Percentiles rank a stretch among this genome's conserved stretches.
Conservation (phyloP, 495 filamentous ascomycete species). For the Aspergillus sclerotioniger region DNA sequence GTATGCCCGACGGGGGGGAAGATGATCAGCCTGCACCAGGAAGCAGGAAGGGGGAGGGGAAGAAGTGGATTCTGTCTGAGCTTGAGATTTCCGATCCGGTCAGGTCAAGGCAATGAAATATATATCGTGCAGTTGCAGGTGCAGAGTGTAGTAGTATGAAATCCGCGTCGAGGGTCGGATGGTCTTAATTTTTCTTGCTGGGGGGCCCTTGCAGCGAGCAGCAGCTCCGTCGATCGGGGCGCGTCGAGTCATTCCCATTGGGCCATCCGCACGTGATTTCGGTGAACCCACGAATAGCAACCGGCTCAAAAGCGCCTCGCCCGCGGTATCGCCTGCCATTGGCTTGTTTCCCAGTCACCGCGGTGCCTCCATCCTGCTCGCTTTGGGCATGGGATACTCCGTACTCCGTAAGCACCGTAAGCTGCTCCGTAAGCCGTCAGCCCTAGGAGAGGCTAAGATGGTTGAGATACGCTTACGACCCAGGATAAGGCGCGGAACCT, state of each 20-base stretch:
- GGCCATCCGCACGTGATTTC: conserved; percentile 19
- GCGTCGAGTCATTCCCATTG: conserved; percentile 21
- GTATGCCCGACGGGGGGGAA: neutral
- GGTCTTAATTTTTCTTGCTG: neutral
- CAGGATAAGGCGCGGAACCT: too few species aligned
- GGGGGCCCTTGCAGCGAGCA: conserved; percentile 17
- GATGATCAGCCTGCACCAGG: neutral
- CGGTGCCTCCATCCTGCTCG: neutral
- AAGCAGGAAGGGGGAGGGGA: neutral
- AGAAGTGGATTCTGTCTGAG: too few species aligned
- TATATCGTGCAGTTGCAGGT: too few species aligned
- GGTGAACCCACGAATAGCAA: conserved; percentile 12
- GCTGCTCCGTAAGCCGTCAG: neutral
- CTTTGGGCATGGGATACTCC: neutral
- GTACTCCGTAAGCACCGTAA: neutral
- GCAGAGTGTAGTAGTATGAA: too few species aligned
- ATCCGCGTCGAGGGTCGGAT: too few species aligned
- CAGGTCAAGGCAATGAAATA: too few species aligned
- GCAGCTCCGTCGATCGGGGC: conserved; percentile 14
- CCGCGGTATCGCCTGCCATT: conserved; percentile 1
- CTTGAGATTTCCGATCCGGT: too few species aligned
- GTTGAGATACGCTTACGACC: too few species aligned
- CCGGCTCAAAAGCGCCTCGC: too few species aligned
- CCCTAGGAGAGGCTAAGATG: neutral
- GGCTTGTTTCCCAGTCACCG: conserved; percentile 7